phyloP scores from a whole-genome alignment of 305 asterid genomes.

The Fraxinus albicans region DNA sequence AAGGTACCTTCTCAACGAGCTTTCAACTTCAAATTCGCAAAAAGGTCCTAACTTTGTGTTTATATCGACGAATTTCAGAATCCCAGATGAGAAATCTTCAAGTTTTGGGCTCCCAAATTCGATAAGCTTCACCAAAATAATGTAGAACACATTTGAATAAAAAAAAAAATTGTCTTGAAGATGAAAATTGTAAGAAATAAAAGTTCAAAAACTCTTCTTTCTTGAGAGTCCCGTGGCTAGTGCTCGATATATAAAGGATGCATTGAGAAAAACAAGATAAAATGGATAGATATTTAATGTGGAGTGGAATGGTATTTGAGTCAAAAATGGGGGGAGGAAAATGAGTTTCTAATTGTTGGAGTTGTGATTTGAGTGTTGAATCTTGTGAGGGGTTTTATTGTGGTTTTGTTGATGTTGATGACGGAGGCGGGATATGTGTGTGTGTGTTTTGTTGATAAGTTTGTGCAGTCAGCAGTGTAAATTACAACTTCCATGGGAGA shows the following conservation, averaged over 20 bases:
- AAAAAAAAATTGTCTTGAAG: constrained; percentile 16
- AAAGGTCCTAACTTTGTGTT: constrained; percentile 41
- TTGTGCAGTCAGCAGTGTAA: constrained; percentile 10
- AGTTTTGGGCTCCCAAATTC: constrained; percentile 22
- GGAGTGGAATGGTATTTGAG: neutral
- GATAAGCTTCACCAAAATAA: constrained; percentile 12
- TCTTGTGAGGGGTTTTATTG: constrained; percentile 49
- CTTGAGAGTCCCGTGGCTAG: neutral
- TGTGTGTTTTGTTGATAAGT: constrained; percentile 17
- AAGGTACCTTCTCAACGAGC: constrained; percentile 32
- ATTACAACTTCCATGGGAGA: neutral
- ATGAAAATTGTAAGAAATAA: constrained; percentile 10
- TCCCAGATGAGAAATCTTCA: constrained; percentile 28
- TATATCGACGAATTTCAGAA: constrained; percentile 40
- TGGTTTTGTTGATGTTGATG: constrained; percentile 35
- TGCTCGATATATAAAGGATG: constrained; percentile 20
- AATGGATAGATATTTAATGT: constrained; percentile 5
- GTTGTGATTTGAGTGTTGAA: constrained; percentile 31
- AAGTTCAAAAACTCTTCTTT: constrained; percentile 17
- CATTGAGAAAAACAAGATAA: constrained; percentile 21
- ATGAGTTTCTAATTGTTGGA: constrained; percentile 19
- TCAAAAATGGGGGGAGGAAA: constrained; percentile 16
- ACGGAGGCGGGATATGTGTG: constrained; percentile 16
- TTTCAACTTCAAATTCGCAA: constrained; percentile 35
- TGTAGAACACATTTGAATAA: constrained; percentile 15